Percentiles rank a stretch among this genome's conserved stretches.
These are phyloP conservation scores for Citrus unshiu DNA, from an alignment of 345 rosid genomes.

Conservation along the genomic window DNA sequence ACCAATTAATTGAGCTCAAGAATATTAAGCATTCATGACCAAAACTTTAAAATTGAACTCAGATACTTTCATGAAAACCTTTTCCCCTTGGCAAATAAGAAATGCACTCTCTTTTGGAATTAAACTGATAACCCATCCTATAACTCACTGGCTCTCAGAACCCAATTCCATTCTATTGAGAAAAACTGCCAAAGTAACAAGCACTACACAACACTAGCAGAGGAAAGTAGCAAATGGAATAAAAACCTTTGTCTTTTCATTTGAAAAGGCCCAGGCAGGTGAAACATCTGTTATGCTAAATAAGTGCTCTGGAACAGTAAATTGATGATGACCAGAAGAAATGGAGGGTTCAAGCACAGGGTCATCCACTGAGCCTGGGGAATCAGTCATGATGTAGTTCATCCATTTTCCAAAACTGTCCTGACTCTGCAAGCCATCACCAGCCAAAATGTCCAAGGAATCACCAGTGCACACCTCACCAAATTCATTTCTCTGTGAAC, in stretches of 20 bases:
- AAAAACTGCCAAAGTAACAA: neutral
- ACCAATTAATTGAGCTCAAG: neutral
- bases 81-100: neutral
- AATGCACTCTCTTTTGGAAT: neutral
- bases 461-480: conserved; percentile 28
- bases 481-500: conserved; percentile 32
- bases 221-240: conserved; percentile 2
- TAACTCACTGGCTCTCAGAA: neutral
- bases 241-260: conserved; percentile 81
- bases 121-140: neutral
- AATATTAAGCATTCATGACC: neutral
- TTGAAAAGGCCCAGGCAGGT: conserved; percentile 77
- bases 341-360: conserved; percentile 40
- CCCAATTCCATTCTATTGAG: neutral
- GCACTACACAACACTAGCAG: neutral
- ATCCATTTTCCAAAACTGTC: conserved; percentile 93
- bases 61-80: neutral
- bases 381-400: conserved; percentile 44
- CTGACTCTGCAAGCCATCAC: conserved; percentile 64
- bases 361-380: conserved; percentile 48
- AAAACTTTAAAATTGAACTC: neutral
- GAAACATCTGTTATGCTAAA: conserved; percentile 79
- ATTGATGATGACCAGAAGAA: conserved; percentile 37
- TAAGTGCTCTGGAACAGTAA: conserved; percentile 48
- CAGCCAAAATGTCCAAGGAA: conserved; percentile 37